Evolutionary conservation across 192 early-diverging fungal species (phyloP).

Genomic region (Spinellus fusiger): DNA sequence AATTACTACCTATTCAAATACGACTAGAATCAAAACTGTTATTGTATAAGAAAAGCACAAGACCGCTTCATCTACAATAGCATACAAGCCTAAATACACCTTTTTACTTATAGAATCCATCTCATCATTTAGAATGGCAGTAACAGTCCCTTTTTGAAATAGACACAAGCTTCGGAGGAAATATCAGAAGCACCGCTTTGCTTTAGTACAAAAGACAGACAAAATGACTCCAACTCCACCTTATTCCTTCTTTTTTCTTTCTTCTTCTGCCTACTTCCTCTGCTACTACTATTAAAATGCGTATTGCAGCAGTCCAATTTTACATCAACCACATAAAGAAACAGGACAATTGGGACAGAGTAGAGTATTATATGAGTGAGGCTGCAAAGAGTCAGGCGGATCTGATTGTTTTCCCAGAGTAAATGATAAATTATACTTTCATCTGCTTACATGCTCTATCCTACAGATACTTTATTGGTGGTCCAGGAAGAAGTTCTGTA

Average conservation of each 20-base stretch:
- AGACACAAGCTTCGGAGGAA: too few species aligned
- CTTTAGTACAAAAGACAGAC: neutral
- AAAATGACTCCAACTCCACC: neutral
- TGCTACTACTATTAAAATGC: neutral
- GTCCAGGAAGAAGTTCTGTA: neutral
- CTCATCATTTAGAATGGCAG: too few species aligned
- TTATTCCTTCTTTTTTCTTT: neutral
- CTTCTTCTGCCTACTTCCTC: neutral
- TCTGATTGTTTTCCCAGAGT: constrained; percentile 31
- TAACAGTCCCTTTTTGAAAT: too few species aligned
- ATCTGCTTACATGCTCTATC: neutral
- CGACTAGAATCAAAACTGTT: too few species aligned
- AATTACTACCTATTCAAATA: too few species aligned
- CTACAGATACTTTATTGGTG: constrained; percentile 27
- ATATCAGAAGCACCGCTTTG: too few species aligned
- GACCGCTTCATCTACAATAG: too few species aligned
- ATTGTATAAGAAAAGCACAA: too few species aligned
- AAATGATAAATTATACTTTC: too few species aligned
- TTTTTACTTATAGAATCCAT: too few species aligned
- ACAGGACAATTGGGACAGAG: constrained; percentile 4
- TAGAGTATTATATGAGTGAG: constrained; percentile 7
- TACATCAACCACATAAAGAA: constrained; percentile 18
- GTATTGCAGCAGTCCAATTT: constrained; percentile 24
- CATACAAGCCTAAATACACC: too few species aligned
- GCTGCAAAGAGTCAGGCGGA: constrained; percentile 8